Conservation (phyloP, 768 basidiomycete genomes). For the Tulasnella sp. region DNA sequence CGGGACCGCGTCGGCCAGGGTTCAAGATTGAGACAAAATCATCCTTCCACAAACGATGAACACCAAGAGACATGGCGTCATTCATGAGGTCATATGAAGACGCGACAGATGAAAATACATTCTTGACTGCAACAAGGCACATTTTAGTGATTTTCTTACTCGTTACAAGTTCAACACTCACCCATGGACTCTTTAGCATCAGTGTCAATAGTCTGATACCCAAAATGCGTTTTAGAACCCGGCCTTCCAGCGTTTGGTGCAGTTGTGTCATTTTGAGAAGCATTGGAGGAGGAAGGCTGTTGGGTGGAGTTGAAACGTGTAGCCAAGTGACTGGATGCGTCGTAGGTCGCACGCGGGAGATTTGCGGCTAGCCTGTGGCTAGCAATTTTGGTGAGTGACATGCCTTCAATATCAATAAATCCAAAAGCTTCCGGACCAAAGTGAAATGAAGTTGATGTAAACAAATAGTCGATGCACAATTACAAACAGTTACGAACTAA, state of each 20-base stretch:
- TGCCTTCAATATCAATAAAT: too few relatives aligned
- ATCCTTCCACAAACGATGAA: constrained; percentile 97
- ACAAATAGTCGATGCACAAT: too few relatives aligned
- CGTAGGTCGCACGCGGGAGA: too few relatives aligned
- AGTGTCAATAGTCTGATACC: constrained; percentile 80
- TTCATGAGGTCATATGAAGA: constrained; percentile 97
- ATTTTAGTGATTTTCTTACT: not conserved
- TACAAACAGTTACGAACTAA: too few relatives aligned
- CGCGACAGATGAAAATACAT: constrained; percentile 91
- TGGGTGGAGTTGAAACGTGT: too few relatives aligned
- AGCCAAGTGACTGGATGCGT: too few relatives aligned
- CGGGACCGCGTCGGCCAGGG: constrained; percentile 60
- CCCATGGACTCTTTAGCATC: constrained; percentile 70
- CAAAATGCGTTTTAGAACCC: constrained; percentile 84
- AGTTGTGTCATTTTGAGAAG: too few relatives aligned
- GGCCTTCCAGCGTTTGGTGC: constrained; percentile 16
- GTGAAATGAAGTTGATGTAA: too few relatives aligned
- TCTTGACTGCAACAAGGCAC: constrained; percentile 42
- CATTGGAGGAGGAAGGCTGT: too few relatives aligned
- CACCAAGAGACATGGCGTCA: constrained; percentile 93
- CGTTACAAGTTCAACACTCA: constrained; percentile 12
- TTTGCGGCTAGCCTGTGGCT: too few relatives aligned
- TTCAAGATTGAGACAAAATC: constrained; percentile 60
- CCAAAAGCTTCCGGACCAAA: too few relatives aligned
- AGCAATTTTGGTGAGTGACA: too few relatives aligned